phyloP scores from a whole-genome alignment of 306 rosid genomes.

The Gynostemma pentaphyllum region DNA sequence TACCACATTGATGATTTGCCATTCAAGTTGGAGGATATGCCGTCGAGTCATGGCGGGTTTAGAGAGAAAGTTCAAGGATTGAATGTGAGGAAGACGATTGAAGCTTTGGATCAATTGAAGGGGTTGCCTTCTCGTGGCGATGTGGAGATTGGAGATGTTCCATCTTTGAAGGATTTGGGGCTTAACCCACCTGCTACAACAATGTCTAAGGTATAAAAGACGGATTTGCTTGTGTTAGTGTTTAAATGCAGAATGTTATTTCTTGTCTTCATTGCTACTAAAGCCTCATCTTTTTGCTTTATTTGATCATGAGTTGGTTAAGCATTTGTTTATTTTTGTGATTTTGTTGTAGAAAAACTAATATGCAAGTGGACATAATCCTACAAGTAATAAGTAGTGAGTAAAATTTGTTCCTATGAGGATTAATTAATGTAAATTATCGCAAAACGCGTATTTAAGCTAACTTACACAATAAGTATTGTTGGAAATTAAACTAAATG shows the following conservation, averaged over 20 bases:
- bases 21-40: constrained; percentile 77
- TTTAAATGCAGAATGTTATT: not conserved
- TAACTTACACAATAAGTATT: too few relatives aligned
- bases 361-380: too few relatives aligned
- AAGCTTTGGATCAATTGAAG: constrained; percentile 83
- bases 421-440: too few relatives aligned
- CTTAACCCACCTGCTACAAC: constrained; percentile 63
- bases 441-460: too few relatives aligned
- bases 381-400: too few relatives aligned
- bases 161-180: constrained; percentile 68
- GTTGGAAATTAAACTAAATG: too few relatives aligned
- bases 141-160: constrained; percentile 84
- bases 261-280: constrained; percentile 1
- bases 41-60: constrained; percentile 67
- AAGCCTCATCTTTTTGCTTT: not conserved
- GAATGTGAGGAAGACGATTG: constrained; percentile 72
- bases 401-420: too few relatives aligned
- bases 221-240: not conserved
- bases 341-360: too few relatives aligned
- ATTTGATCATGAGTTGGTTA: too few relatives aligned
- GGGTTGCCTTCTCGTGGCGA: constrained; percentile 79
- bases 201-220: constrained; percentile 43
- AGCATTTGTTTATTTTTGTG: too few relatives aligned
- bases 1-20: constrained; percentile 82
- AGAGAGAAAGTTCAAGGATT: constrained; percentile 63